Percentiles rank a stretch among this genome's conserved stretches.
Evolutionary conservation across 345 rosid genomes (phyloP).

Genomic region (Eucalyptus grandis): DNA sequence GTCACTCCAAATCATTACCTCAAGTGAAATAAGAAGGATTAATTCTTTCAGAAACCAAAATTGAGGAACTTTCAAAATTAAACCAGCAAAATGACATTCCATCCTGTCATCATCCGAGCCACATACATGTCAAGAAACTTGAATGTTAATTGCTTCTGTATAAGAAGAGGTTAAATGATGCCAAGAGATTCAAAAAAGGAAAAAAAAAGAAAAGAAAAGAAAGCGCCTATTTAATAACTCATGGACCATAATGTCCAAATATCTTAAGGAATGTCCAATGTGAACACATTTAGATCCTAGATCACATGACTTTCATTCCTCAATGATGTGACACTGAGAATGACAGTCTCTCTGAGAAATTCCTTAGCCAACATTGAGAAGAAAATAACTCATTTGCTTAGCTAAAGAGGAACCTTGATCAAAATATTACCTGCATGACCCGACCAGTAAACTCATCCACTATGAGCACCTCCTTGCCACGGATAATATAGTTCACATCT

Average conservation of each 20-base stretch:
- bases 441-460: conserved; percentile 99
- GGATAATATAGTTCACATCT: conserved; percentile 91
- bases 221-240: background rate
- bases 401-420: background rate
- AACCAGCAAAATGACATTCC: background rate
- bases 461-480: conserved; percentile 91
- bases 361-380: background rate
- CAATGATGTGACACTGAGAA: background rate
- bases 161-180: background rate
- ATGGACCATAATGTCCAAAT: background rate
- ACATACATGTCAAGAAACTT: background rate
- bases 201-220: no score
- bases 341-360: background rate
- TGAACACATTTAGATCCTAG: background rate
- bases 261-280: background rate
- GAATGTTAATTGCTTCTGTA: background rate
- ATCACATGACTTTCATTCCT: background rate
- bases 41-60: background rate
- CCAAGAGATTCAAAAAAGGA: background rate
- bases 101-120: background rate
- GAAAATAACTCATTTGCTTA: background rate
- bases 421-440: conserved; percentile 78
- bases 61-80: background rate
- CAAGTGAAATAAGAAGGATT: background rate
- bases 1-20: background rate